Base-by-base conservation (phyloP, 306 rosid genomes). In the Sicyos edulis region DNA sequence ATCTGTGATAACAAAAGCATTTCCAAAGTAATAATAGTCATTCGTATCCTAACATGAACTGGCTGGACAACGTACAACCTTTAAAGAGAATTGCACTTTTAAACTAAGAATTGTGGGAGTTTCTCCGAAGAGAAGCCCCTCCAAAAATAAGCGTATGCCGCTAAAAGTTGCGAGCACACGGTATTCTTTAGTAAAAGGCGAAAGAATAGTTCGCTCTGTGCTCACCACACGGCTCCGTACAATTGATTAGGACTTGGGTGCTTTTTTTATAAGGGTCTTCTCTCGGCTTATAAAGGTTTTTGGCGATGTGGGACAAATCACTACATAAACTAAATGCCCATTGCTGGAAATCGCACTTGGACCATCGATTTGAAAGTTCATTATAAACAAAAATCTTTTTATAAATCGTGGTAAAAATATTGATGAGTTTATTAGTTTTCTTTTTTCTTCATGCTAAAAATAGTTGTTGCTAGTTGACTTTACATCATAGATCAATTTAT, bases 141-240 rank as follows among this genome's bases (percentile, higher is more conserved):
- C 63, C 64, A 80, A 82, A 81, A 70, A 78, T 77, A 0, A 45
- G 71, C 50, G 79, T 70, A 82, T 75, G 84, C 86, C 77, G 76
- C 71, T 75, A 0, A 0, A 0, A 1, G 80, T 79, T 26, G 22
- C 76, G 63, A 5, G 69, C 84, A 79, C 88, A 83, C 88, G 82
- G 85, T 88, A 82, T 83, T 84, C 90, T 81, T 84, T 82, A 86
- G 86, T 84, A 86, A 86, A 88, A 86, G 87, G 88, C 83, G 82
- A 84, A 82, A 88, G 91, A 88, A 86, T 84, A 80, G 85, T 84
- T 84, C 81, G 82, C 83, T 78, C 0, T 80, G 82, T 40, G 71
- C 44, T 62, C 78, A 80, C 51, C 61, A 70, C 86, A 34, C 63
- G 24, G 67, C 76, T 56, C 40, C 76, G 47, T 45, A n/a, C n/a